A percentile compares a stretch with the other conserved stretches of the same genome.
Conservation (phyloP, 1,284 basidiomycete genomes). For the Tremellales sp. region DNA sequence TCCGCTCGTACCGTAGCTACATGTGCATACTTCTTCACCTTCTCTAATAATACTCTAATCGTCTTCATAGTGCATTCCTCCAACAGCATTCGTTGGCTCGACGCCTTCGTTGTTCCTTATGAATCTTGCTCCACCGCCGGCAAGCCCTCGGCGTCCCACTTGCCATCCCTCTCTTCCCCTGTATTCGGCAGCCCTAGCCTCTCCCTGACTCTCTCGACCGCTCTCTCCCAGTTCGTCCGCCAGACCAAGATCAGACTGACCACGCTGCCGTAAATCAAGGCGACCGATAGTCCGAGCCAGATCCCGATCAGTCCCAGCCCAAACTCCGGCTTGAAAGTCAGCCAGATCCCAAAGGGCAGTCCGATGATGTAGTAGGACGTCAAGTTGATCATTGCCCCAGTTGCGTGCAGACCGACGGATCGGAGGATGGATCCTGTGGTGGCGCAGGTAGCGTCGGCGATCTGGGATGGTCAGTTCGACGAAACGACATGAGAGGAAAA, state of each 20-base stretch:
- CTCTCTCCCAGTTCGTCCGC: slow-evolving; percentile 49
- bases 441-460: slow-evolving; percentile 62
- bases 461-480: slow-evolving; percentile 9
- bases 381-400: slow-evolving; percentile 52
- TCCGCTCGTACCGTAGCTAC: too few species aligned
- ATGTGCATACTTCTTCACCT: too few species aligned
- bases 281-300: slow-evolving; percentile 52
- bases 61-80: too few species aligned
- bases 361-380: slow-evolving; percentile 52
- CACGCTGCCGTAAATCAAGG: slow-evolving; percentile 46
- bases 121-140: too few species aligned
- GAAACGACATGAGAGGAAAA: slow-evolving; percentile 23
- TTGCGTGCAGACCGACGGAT: slow-evolving; percentile 62
- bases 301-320: slow-evolving; percentile 47
- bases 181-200: slow-evolving; percentile 34
- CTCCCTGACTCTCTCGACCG: slow-evolving; percentile 46
- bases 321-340: slow-evolving; percentile 46
- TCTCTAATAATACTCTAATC: too few species aligned
- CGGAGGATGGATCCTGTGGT: slow-evolving; percentile 72
- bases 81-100: too few species aligned
- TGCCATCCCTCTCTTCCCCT: neutral
- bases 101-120: too few species aligned
- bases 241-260: slow-evolving; percentile 45
- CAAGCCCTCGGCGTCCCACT: too few species aligned
- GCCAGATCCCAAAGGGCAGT: slow-evolving; percentile 51